Evolutionary conservation across 2,329 filamentous ascomycete species (phyloP), one percentile per base, ranked within the genome.

Genomic region (Penicillium sp.): DNA sequence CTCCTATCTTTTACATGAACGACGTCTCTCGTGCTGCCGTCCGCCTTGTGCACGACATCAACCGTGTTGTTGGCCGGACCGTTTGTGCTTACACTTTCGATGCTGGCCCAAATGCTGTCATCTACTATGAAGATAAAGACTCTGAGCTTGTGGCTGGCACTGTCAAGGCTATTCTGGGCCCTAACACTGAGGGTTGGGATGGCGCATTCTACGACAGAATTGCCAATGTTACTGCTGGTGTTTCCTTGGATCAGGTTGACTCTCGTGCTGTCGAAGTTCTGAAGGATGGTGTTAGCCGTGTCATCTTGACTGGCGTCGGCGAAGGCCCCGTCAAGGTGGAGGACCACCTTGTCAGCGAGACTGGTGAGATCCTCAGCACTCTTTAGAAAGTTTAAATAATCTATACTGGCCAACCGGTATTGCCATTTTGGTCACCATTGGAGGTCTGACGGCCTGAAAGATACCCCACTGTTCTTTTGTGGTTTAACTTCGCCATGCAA

Each of bases 1-100:
- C 95, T 42, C 94, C 95, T 17, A 99, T 99, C 71, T 97, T 96
- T 77, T 99, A 99, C 81, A 87, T 99, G 82, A 99, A 97, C 77
- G 94, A 99, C 72, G 87, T 93, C 16, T 93, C 88, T 19, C 82
- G 89, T 36, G 91, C 93, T 1, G 91, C 93, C 6, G 90, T 99
- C 57, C 84, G 90, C 50, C 86, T 91, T 16, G 92, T 97, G 30
- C 91, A 99, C 78, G 83, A 87, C 64, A 90, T 97, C 77, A 99
- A 99, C 71, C 81, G 82, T 51, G 82, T 83, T 25, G 90, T 89
- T 5, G 91, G 90, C 51, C 88, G 86, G 77, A 87, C 84, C 0
- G 83, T 97, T 17, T 91, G 90, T 4, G 94, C 94, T 4, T 99
- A 99, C 75, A 99, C 94, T 0, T 99, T 97, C 69, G 94, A 99